These are phyloP conservation scores for Gossypium trilobum DNA, from an alignment of 441 rosid species.

Conservation along the genomic window DNA sequence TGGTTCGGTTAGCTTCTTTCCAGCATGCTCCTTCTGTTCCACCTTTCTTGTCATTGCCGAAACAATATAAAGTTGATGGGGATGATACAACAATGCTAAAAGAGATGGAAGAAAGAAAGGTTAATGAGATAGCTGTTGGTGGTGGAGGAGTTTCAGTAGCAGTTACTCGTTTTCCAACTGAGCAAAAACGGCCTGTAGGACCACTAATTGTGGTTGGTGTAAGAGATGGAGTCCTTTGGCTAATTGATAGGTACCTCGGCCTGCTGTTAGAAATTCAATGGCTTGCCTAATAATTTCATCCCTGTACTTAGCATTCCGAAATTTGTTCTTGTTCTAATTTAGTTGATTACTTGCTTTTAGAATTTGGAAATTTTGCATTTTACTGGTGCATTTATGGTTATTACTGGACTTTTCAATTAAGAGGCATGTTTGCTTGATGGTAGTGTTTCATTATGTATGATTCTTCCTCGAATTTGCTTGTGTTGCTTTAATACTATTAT, in stretches of 20 bases:
- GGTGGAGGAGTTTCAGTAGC: constrained; percentile 99
- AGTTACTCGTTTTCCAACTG: constrained; percentile 90
- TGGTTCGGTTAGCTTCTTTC: constrained; percentile 93
- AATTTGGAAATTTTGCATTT: neutral
- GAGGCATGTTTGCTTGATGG: neutral
- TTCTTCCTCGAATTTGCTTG: neutral
- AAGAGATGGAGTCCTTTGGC: constrained; percentile 99
- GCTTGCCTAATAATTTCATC: neutral
- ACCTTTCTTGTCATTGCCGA: constrained; percentile 77
- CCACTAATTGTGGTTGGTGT: constrained; percentile 90
- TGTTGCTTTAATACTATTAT: constrained; percentile 5
- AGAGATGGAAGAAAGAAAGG: constrained; percentile 67
- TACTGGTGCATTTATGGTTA: neutral
- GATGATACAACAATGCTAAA: constrained; percentile 49
- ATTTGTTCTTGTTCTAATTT: neutral
- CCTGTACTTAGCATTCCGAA: neutral
- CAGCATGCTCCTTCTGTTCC: constrained; percentile 96
- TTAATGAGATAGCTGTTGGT: constrained; percentile 92
- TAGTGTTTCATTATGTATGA: neutral
- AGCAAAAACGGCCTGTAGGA: constrained; percentile 95
- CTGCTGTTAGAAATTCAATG: constrained; percentile 1
- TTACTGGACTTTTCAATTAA: neutral
- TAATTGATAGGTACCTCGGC: constrained; percentile 70
- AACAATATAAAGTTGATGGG: constrained; percentile 69
- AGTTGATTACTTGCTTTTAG: neutral